These are phyloP conservation scores for Physcia stellaris DNA, from an alignment of 495 filamentous ascomycete genomes.

Conservation along the genomic window DNA sequence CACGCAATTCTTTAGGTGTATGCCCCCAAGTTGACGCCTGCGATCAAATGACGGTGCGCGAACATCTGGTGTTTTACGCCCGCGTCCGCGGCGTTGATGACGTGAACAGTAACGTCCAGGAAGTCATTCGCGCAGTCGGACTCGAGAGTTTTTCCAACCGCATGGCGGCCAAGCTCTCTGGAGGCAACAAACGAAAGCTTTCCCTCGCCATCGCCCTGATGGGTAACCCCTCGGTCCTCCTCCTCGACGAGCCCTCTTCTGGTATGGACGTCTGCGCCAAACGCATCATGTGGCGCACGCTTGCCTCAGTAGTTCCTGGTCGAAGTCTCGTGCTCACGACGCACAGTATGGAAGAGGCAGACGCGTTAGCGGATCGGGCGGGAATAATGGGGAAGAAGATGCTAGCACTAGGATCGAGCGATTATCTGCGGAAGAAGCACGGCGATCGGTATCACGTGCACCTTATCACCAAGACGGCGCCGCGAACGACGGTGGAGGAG, in stretches of 20 bases:
- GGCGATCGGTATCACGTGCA: conserved; percentile 30
- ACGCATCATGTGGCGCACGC: conserved; percentile 34
- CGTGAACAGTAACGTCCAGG: conserved; percentile 33
- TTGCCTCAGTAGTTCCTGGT: conserved; percentile 23
- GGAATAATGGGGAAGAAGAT: conserved; percentile 31
- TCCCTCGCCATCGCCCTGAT: conserved; percentile 34
- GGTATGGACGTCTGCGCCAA: conserved; percentile 39
- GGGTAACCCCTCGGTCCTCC: conserved; percentile 33
- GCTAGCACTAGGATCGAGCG: conserved; percentile 27
- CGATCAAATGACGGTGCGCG: conserved; percentile 41
- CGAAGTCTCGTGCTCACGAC: conserved; percentile 31
- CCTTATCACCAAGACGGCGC: conserved; percentile 59
- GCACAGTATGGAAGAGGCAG: conserved; percentile 34
- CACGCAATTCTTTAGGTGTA: conserved; percentile 61
- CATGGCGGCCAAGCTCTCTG: conserved; percentile 34
- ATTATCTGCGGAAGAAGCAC: conserved; percentile 24
- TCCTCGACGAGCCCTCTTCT: conserved; percentile 35
- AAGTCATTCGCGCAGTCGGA: conserved; percentile 31
- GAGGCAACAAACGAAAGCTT: conserved; percentile 43
- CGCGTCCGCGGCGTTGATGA: conserved; percentile 37
- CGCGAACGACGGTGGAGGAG: conserved; percentile 50
- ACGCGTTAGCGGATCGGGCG: conserved; percentile 27
- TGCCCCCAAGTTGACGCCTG: conserved; percentile 41
- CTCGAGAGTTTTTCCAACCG: conserved; percentile 23
- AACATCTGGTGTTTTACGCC: conserved; percentile 46